Conservation (phyloP, 352 stramenopile genomes). For the Pythium brassicae region DNA sequence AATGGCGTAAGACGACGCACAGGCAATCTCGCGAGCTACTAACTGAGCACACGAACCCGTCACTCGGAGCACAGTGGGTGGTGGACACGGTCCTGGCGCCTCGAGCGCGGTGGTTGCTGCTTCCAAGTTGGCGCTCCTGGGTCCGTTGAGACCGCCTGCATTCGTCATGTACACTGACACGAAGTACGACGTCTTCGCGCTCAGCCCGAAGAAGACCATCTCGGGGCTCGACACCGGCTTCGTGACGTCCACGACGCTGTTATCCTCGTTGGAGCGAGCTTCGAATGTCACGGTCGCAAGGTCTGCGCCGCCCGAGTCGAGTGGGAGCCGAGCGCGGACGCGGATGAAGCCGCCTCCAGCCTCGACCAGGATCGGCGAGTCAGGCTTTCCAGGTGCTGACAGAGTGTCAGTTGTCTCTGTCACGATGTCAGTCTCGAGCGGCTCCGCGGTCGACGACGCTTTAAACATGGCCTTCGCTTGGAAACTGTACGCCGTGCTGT, state of each 20-base stretch:
- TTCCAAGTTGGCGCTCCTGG: neutral
- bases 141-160: neutral
- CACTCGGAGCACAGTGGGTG: constrained; percentile 2
- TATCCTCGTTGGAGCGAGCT: constrained; percentile 6
- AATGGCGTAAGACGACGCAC: neutral
- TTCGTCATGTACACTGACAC: constrained; percentile 6
- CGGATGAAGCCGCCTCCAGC: constrained; percentile 1
- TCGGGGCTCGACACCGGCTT: neutral
- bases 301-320: constrained; percentile 2
- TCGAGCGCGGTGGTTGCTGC: constrained; percentile 1
- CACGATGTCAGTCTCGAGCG: constrained; percentile 7
- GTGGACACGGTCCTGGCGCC: constrained; percentile 6
- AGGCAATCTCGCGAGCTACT: too few relatives aligned
- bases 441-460: neutral
- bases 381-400: neutral
- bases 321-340: neutral
- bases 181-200: constrained; percentile 5
- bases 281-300: neutral
- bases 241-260: constrained; percentile 1
- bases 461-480: constrained; percentile 3
- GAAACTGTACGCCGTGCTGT: constrained; percentile 12
- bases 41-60: constrained; percentile 12
- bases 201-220: constrained; percentile 8
- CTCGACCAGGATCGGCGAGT: neutral
- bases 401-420: constrained; percentile 2